Conservation (phyloP, 2,329 filamentous ascomycete genomes). For the Alternaria longipes region DNA sequence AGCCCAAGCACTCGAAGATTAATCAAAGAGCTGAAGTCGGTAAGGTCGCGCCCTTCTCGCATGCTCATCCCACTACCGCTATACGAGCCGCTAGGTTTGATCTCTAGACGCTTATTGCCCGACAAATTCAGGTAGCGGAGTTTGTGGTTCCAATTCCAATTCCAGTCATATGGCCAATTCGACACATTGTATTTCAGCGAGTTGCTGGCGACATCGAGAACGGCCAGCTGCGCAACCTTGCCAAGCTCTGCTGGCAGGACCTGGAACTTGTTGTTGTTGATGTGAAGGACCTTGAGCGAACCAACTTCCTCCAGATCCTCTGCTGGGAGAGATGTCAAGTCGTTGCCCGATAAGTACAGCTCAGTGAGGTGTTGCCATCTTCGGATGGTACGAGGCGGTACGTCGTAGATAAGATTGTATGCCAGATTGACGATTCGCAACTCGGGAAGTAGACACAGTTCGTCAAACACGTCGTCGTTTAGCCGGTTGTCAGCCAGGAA, state of each 20-base stretch:
- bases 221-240: conserved; percentile 88
- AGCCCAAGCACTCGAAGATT: conserved; percentile 89
- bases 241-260: conserved; percentile 94
- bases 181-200: conserved; percentile 97
- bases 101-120: conserved; percentile 95
- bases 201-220: conserved; percentile 95
- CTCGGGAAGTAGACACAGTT: conserved; percentile 83
- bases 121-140: conserved; percentile 95
- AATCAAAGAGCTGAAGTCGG: conserved; percentile 85
- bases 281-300: conserved; percentile 86
- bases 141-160: conserved; percentile 98
- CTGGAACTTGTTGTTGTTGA: conserved; percentile 98
- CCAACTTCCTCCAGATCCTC: conserved; percentile 94
- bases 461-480: conserved; percentile 94
- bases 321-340: conserved; percentile 87
- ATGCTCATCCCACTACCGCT: conserved; percentile 56
- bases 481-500: conserved; percentile 94
- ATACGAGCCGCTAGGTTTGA: conserved; percentile 72
- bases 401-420: conserved; percentile 92
- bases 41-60: conserved; percentile 73
- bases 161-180: conserved; percentile 99
- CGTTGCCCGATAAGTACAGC: conserved; percentile 94
- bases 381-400: conserved; percentile 86
- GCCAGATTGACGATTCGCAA: conserved; percentile 90
- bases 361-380: conserved; percentile 91